Conservation (phyloP, 2,329 filamentous ascomycete species). For the Colletotrichum higginsianum region DNA sequence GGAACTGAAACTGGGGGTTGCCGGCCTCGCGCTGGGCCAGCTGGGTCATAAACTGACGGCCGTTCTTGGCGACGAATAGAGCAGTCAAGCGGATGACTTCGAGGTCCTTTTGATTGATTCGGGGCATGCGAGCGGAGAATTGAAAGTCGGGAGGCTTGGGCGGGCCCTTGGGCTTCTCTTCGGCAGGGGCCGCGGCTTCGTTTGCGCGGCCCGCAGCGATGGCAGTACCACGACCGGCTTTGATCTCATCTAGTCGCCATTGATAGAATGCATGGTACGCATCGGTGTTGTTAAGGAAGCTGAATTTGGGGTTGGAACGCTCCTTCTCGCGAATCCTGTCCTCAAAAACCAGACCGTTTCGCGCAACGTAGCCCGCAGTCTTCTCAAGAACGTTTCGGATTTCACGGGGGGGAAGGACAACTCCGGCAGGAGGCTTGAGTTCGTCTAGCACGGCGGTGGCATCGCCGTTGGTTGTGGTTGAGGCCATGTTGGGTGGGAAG, state of each 20-base stretch:
- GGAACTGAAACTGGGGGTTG: constrained; percentile 96
- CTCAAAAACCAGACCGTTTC: constrained; percentile 79
- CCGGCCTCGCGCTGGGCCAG: constrained; percentile 89
- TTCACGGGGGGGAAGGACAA: constrained; percentile 91
- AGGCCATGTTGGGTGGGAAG: constrained; percentile 52
- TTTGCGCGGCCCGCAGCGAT: constrained; percentile 82
- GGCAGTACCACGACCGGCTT: constrained; percentile 84
- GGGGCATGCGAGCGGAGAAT: constrained; percentile 97
- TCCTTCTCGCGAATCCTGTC: constrained; percentile 90
- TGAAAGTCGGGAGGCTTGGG: constrained; percentile 88
- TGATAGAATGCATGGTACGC: constrained; percentile 90
- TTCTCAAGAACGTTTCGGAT: constrained; percentile 91
- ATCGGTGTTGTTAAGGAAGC: constrained; percentile 85
- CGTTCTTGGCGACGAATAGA: constrained; percentile 92
- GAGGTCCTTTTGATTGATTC: constrained; percentile 95
- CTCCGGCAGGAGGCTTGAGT: constrained; percentile 83
- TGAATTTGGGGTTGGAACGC: constrained; percentile 88
- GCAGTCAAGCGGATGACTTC: constrained; percentile 83
- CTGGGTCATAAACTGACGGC: constrained; percentile 90
- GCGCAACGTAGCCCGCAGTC: constrained; percentile 90
- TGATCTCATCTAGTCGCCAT: constrained; percentile 92
- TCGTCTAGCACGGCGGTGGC: constrained; percentile 71
- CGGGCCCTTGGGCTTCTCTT: constrained; percentile 82
- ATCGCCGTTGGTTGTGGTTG: constrained; percentile 66
- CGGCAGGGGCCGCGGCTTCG: constrained; percentile 68